Evolutionary conservation across 2,329 filamentous ascomycete species (phyloP), one percentile per base, ranked within the genome.

Genomic region (Alternaria infectoria): DNA sequence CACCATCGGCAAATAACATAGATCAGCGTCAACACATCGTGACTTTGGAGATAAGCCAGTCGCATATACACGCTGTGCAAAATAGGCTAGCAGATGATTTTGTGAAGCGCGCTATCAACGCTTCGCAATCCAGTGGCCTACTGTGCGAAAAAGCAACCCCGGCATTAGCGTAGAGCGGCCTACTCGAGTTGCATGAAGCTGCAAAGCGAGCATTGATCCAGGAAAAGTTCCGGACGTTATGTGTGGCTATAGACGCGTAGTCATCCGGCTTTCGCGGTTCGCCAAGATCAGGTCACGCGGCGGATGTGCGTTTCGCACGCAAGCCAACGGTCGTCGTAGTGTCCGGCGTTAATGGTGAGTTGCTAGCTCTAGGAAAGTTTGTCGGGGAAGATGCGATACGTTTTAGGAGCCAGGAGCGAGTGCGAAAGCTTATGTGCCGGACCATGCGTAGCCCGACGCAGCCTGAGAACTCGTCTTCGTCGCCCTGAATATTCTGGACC

Each of bases 221-320:
- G 57, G 56, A 54, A 51, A 52, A 17, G 46, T 36, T 64, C 58
- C 57, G 61, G 40, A 46, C n/a, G 17, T 19, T 46, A 43, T 49
- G 19, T 45, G 19, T 49, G 57, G 61, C 43, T 15, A 30, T 54
- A 47, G 32, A 56, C 40, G 51, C 46, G 21, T 32, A 30, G 26
- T 21, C 28, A 28, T 51, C 30, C 26, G 17, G 26, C 26, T 30
- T 30, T 51, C 12, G 12, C 17, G 26, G 17, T 19, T 28, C 28
- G 17, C 17, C 17, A 21, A n/a, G 26, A 28, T 11, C 17, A 32
- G 4, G 26, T 17, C 17, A 28, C 30, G 47, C 26, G 17, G 26
- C 26, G 47, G 26, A 21, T 32, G 47, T 40, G 26, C 47, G 47
- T 51, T n/a, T 51, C 12, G 49, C 21, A 6, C 49, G 13, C 21